Evolutionary conservation across 2,329 filamentous ascomycete genomes (phyloP).

Genomic region (Hysterium pulicare): DNA sequence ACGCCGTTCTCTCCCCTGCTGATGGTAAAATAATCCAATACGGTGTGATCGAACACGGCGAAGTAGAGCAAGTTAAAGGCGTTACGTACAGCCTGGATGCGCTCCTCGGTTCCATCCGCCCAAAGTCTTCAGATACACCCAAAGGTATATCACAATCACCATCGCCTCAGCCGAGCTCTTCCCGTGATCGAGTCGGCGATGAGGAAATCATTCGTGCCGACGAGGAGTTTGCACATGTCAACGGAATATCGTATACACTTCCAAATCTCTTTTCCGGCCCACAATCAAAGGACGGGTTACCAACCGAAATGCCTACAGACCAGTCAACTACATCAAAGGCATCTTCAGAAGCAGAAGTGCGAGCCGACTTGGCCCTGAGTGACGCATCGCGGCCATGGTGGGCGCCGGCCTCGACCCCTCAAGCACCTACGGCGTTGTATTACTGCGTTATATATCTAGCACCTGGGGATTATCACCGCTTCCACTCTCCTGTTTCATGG

Average conservation of each 20-base stretch:
- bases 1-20: conserved; percentile 79
- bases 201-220: conserved; percentile 71
- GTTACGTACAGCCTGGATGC: conserved; percentile 97
- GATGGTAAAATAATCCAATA: conserved; percentile 92
- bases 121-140: conserved; percentile 38
- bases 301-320: conserved; percentile 60
- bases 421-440: conserved; percentile 67
- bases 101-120: conserved; percentile 62
- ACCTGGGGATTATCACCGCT: conserved; percentile 96
- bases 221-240: conserved; percentile 89
- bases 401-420: conserved; percentile 36
- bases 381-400: conserved; percentile 55
- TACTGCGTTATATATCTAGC: conserved; percentile 95
- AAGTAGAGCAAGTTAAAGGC: conserved; percentile 98
- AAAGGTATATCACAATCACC: conserved; percentile 37
- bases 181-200: conserved; percentile 36
- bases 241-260: conserved; percentile 92
- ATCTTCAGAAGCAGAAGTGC: conserved; percentile 77
- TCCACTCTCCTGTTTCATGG: conserved; percentile 94
- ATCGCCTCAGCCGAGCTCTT: conserved; percentile 26
- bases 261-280: conserved; percentile 81
- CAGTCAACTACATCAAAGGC: conserved; percentile 66
- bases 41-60: conserved; percentile 84
- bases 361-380: conserved; percentile 74
- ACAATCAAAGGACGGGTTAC: conserved; percentile 42